Conservation (phyloP, 768 basidiomycete genomes). For the Lactarius vividus region DNA sequence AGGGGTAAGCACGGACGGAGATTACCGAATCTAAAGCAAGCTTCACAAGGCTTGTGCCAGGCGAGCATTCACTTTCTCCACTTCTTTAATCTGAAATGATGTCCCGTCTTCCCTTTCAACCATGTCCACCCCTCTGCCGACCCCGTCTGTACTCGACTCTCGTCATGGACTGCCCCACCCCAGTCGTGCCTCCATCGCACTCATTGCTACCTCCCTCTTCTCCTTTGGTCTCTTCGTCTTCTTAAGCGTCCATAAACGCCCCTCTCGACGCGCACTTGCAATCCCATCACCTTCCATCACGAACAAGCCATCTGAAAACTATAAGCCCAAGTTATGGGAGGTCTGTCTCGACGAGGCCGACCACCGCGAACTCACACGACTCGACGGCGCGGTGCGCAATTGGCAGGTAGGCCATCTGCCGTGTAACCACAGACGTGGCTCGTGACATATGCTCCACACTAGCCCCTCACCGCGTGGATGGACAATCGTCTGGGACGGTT, state of each 20-base stretch:
- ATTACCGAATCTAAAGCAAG: not conserved
- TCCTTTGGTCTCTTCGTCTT: constrained; percentile 1
- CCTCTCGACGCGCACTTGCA: not conserved
- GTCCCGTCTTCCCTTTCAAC: not conserved
- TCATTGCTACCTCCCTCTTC: constrained; percentile 2
- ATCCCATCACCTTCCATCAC: not conserved
- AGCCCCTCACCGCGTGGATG: constrained; percentile 26
- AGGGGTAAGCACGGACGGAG: not conserved
- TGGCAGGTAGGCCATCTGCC: constrained; percentile 15
- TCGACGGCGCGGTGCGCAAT: not conserved
- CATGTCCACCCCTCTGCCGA: not conserved
- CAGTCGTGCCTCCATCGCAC: not conserved
- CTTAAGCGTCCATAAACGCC: not conserved
- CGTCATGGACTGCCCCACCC: not conserved
- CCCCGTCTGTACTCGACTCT: not conserved
- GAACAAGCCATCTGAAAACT: not conserved
- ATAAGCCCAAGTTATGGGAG: constrained; percentile 21
- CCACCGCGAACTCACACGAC: not conserved
- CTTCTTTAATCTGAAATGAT: not conserved
- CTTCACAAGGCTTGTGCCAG: no score
- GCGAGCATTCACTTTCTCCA: not conserved
- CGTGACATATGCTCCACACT: not conserved
- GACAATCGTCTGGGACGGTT: not conserved
- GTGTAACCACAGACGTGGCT: not conserved
- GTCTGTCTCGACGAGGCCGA: constrained; percentile 13